Conservation (phyloP, 1,284 basidiomycete genomes). For the Ganoderma lucidum region DNA sequence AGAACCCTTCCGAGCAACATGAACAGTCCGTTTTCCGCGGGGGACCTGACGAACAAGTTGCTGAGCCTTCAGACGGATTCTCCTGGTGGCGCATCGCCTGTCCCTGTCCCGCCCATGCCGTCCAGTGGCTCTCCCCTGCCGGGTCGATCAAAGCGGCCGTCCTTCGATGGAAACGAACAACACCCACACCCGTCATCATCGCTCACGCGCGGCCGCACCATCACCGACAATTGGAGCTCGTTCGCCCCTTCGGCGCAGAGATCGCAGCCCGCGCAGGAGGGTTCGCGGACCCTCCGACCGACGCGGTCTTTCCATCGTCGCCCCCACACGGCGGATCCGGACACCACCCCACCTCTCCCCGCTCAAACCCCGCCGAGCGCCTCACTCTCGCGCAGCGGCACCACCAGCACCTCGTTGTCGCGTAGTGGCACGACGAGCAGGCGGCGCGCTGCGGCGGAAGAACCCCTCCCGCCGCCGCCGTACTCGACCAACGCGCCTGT, state of each 20-base stretch:
- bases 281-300: constrained; percentile 50
- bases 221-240: constrained; percentile 18
- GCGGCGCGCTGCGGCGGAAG: constrained; percentile 16
- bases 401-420: constrained; percentile 24
- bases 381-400: constrained; percentile 34
- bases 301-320: constrained; percentile 66
- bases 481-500: constrained; percentile 22
- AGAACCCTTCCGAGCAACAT: constrained; percentile 55
- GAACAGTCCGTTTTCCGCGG: constrained; percentile 54
- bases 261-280: constrained; percentile 33
- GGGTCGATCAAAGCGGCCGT: constrained; percentile 29
- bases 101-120: constrained; percentile 36
- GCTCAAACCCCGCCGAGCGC: constrained; percentile 10
- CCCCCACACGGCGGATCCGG: constrained; percentile 34
- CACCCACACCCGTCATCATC: constrained; percentile 10
- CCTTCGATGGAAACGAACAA: constrained; percentile 24
- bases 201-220: constrained; percentile 21
- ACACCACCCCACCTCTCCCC: constrained; percentile 30
- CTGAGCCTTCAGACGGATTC: constrained; percentile 52
- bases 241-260: constrained; percentile 23
- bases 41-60: constrained; percentile 67
- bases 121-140: constrained; percentile 28
- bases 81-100: constrained; percentile 22
- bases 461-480: constrained; percentile 13
- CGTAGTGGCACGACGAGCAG: constrained; percentile 34